phyloP scores from a whole-genome alignment of 73 alveolate genomes.

The Tetrahymena borealis region DNA sequence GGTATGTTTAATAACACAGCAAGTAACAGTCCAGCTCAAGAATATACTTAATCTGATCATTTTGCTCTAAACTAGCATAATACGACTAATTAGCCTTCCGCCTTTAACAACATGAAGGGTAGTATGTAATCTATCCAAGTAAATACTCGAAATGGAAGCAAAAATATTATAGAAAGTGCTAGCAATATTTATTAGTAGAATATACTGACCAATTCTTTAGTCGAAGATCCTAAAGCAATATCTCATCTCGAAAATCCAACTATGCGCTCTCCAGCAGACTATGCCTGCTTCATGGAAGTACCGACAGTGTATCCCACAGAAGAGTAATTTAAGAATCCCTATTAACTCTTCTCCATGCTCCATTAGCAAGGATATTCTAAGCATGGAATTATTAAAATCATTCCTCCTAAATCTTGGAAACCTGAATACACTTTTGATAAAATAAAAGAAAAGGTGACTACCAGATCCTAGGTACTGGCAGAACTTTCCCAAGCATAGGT shows the following conservation, averaged over 20 bases:
- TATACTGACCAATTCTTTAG: neutral
- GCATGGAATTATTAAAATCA: neutral
- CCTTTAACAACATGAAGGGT: neutral
- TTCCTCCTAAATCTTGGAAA: neutral
- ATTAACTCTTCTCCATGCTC: neutral
- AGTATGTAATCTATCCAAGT: neutral
- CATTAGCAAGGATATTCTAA: neutral
- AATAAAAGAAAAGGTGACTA: neutral
- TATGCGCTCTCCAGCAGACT: neutral
- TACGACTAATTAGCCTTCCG: neutral
- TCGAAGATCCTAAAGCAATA: neutral
- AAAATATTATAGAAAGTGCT: neutral
- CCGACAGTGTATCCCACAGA: neutral
- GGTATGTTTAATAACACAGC: neutral
- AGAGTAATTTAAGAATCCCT: neutral
- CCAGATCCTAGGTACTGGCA: neutral
- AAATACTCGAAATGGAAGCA: neutral
- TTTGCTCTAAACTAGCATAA: neutral
- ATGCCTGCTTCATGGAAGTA: neutral
- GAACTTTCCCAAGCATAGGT: neutral
- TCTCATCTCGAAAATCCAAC: neutral
- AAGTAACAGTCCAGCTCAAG: neutral
- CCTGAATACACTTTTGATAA: neutral
- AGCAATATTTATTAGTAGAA: too few species aligned
- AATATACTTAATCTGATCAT: neutral